phyloP scores from a whole-genome alignment of 1,284 basidiomycete species.

The Boletellus deceptivus region DNA sequence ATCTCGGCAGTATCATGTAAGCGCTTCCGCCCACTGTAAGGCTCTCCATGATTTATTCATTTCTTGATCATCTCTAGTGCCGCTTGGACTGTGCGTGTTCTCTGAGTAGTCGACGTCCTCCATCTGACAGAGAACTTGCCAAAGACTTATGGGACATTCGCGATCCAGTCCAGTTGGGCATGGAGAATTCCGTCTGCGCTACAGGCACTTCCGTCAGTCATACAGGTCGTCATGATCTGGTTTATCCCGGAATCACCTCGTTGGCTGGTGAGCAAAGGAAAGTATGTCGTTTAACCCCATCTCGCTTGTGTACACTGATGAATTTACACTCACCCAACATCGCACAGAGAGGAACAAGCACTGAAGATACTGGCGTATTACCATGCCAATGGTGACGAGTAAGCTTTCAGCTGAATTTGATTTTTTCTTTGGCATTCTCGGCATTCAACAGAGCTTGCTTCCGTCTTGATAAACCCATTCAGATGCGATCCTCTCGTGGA shows the following conservation, averaged over 20 bases:
- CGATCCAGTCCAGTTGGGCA: constrained; percentile 60
- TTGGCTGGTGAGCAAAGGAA: constrained; percentile 64
- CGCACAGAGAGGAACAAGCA: constrained; percentile 49
- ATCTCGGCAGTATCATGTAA: constrained; percentile 72
- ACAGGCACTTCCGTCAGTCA: constrained; percentile 59
- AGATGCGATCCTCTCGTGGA: constrained; percentile 65
- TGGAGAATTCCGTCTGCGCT: constrained; percentile 72
- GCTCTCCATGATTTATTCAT: not conserved
- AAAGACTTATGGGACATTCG: constrained; percentile 63
- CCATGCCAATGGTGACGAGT: constrained; percentile 66
- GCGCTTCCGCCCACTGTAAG: not conserved
- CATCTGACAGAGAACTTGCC: not conserved
- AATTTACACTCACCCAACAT: not conserved
- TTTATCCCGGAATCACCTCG: constrained; percentile 69
- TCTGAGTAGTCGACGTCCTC: not conserved
- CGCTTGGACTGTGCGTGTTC: constrained; percentile 51
- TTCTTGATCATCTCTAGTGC: constrained; percentile 36
- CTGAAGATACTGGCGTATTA: constrained; percentile 65
- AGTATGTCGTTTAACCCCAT: not conserved
- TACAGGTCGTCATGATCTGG: constrained; percentile 58
- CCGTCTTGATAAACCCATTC: not conserved
- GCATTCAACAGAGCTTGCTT: too few relatives aligned
- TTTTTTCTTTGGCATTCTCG: too few relatives aligned
- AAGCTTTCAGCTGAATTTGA: not conserved
- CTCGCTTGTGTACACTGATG: not conserved